Percentiles rank a stretch among this genome's conserved stretches.
phyloP scores from a whole-genome alignment of 331 rosid genomes.

The Stylosanthes scabra region DNA sequence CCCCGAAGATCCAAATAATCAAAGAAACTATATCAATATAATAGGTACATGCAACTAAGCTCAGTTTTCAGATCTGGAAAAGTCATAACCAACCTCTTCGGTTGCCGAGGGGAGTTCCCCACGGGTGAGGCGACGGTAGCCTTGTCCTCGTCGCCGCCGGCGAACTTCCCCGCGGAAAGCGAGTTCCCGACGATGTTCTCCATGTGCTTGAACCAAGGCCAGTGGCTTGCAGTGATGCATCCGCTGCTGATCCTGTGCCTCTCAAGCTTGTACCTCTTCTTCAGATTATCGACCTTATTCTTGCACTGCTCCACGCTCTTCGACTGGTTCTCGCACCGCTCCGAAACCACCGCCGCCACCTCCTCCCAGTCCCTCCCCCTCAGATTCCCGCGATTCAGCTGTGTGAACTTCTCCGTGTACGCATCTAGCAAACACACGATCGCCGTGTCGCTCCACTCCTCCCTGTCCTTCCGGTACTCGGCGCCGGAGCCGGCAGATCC shows the following conservation, averaged over 20 bases:
- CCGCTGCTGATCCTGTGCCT: slow-evolving; percentile 86
- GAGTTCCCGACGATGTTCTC: slow-evolving; percentile 92
- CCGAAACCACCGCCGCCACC: slow-evolving; percentile 84
- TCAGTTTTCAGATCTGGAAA: neutral
- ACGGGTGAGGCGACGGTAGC: slow-evolving; percentile 61
- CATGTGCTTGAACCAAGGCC: slow-evolving; percentile 99
- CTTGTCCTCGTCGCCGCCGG: slow-evolving; percentile 74
- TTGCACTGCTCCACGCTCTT: slow-evolving; percentile 98
- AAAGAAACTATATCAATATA: neutral
- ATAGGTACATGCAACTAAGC: neutral
- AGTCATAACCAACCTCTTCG: slow-evolving; percentile 60
- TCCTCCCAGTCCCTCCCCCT: slow-evolving; percentile 98
- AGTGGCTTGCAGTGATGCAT: slow-evolving; percentile 71
- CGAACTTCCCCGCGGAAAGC: slow-evolving; percentile 55
- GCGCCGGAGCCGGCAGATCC: neutral
- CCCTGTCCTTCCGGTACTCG: slow-evolving; percentile 91
- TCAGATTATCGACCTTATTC: slow-evolving; percentile 92
- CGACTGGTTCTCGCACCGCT: slow-evolving; percentile 78
- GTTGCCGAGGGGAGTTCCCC: slow-evolving; percentile 67
- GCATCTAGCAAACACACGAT: slow-evolving; percentile 88
- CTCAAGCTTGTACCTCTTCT: slow-evolving; percentile 93
- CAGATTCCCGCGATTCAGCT: slow-evolving; percentile 90
- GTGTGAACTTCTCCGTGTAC: slow-evolving; percentile 88
- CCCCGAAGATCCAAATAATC: neutral
- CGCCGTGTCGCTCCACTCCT: slow-evolving; percentile 98